Evolutionary conservation across 805 yeast species (phyloP).

Genomic region (Starmerella lactis-condensi): DNA sequence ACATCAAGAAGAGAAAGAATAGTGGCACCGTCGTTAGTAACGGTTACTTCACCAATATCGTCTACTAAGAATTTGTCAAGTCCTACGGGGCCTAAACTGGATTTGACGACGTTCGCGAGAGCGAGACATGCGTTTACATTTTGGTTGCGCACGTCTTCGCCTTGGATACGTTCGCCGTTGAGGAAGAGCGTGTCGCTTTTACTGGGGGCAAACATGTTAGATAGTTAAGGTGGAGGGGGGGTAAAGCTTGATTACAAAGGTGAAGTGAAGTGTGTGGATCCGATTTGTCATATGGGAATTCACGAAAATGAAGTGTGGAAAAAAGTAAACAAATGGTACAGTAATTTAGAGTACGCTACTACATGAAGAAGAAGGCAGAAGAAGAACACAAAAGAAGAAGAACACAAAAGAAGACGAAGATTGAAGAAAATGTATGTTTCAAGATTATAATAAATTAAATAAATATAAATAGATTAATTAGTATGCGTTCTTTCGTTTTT

Average conservation of each 20-base stretch:
- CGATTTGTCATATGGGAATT: too few relatives aligned
- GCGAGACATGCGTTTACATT: slow-evolving; percentile 81
- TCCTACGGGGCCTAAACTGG: slow-evolving; percentile 96
- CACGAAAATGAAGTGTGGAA: too few relatives aligned
- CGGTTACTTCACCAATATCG: slow-evolving; percentile 97
- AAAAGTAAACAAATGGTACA: too few relatives aligned
- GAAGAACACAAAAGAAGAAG: too few relatives aligned
- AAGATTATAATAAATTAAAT: too few relatives aligned
- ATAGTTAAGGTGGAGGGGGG: background rate
- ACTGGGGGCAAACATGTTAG: slow-evolving; percentile 12
- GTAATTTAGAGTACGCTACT: too few relatives aligned
- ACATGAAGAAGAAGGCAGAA: too few relatives aligned
- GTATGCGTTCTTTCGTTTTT: too few relatives aligned
- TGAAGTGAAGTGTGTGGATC: background rate
- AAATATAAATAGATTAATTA: too few relatives aligned
- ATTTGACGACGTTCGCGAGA: slow-evolving; percentile 67
- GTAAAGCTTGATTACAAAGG: background rate
- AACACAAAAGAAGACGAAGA: too few relatives aligned
- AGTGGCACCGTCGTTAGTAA: slow-evolving; percentile 97
- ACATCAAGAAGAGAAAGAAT: slow-evolving; percentile 78
- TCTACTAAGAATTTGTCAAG: slow-evolving; percentile 96
- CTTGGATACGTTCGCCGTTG: slow-evolving; percentile 90
- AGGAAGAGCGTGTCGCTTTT: slow-evolving; percentile 62
- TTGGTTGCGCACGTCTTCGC: slow-evolving; percentile 91
- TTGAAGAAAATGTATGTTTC: too few relatives aligned